Evolutionary conservation across 2,329 filamentous ascomycete species (phyloP).

Genomic region (Teratosphaeria zuluensis): DNA sequence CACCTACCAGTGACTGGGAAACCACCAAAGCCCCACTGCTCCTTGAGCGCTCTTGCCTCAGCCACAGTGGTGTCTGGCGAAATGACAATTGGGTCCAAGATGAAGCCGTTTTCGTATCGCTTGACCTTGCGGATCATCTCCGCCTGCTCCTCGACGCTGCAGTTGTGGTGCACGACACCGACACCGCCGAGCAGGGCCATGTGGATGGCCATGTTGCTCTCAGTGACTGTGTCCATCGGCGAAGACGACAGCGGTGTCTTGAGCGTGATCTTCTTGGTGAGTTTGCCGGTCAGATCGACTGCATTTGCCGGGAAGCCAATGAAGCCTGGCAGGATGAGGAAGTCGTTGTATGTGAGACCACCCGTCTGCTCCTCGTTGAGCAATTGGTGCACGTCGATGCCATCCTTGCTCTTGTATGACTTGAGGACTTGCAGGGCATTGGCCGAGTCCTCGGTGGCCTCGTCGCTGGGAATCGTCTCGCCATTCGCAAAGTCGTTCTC

Average conservation of each 20-base stretch:
- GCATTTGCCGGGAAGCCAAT: slow-evolving; percentile 94
- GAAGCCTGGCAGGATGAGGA: slow-evolving; percentile 91
- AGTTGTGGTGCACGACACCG: slow-evolving; percentile 98
- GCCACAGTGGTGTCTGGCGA: slow-evolving; percentile 77
- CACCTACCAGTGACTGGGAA: slow-evolving; percentile 95
- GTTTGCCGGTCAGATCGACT: slow-evolving; percentile 76
- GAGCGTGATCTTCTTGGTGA: slow-evolving; percentile 90
- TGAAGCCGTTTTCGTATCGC: slow-evolving; percentile 98
- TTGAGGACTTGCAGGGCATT: slow-evolving; percentile 62
- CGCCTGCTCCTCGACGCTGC: slow-evolving; percentile 90
- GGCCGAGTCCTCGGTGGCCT: slow-evolving; percentile 13
- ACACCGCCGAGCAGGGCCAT: slow-evolving; percentile 82
- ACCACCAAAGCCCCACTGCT: slow-evolving; percentile 97
- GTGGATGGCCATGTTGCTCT: slow-evolving; percentile 99
- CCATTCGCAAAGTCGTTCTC: background rate
- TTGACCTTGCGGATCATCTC: slow-evolving; percentile 99
- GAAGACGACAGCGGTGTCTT: slow-evolving; percentile 97
- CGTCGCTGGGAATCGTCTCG: slow-evolving; percentile 4
- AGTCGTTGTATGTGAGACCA: slow-evolving; percentile 86
- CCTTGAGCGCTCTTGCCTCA: slow-evolving; percentile 85
- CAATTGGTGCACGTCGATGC: slow-evolving; percentile 74
- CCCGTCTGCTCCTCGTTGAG: slow-evolving; percentile 87
- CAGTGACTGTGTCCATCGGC: slow-evolving; percentile 98
- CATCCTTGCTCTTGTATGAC: slow-evolving; percentile 65
- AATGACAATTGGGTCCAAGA: slow-evolving; percentile 89